Base-by-base conservation (phyloP, 1,284 basidiomycete genomes). In the Fomitopsis pinicola region DNA sequence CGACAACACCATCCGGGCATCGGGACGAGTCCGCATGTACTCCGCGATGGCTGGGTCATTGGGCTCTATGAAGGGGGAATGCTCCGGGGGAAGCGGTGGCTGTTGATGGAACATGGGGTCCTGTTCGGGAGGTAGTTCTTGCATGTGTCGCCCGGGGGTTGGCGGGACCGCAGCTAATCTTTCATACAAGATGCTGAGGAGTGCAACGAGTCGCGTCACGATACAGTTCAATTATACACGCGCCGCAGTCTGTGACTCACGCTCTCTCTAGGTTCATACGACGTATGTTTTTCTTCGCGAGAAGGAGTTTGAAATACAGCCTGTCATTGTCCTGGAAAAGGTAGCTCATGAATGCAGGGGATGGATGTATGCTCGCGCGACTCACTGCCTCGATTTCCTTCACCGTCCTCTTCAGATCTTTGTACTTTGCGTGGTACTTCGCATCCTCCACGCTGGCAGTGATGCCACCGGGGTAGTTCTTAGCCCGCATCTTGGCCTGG, bases 401-500 rank as follows among this genome's bases (percentile, higher is more conserved):
- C 59, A 95, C 91, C 78, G 95, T 95, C 72, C 85, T 84, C 74
- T 94, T 95, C 66, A 96, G 80, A 63, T 96, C 93, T 74, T 88
- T 92, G 80, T 95, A 95, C 77, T 96, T 96, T 70, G 83, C 82
- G 63, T 92, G 86, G 74, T 96, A 96, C 76, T 94, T 95, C 71
- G 84, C 84, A 71, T 95, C 94, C 73, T 96, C 93, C 56, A 88
- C 89, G 68, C 89, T 87, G 40, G 89, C 89, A 50, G 88, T 83
- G 65, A 92, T 88, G 63, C 87, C 88, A 45, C 77, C 26, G 82
- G 69, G 63, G 80, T 80, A 36, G 77, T 72, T 67, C 80, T 85
- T 62, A 76, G 78, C 75, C 83, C 87, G 48, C 48, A 50, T 50
- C 73, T 81, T 80, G 62, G 79, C 79, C 59, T 74, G 66, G 17